Conservation (phyloP, 2,329 filamentous ascomycete genomes). For the Epichloe sp. region DNA sequence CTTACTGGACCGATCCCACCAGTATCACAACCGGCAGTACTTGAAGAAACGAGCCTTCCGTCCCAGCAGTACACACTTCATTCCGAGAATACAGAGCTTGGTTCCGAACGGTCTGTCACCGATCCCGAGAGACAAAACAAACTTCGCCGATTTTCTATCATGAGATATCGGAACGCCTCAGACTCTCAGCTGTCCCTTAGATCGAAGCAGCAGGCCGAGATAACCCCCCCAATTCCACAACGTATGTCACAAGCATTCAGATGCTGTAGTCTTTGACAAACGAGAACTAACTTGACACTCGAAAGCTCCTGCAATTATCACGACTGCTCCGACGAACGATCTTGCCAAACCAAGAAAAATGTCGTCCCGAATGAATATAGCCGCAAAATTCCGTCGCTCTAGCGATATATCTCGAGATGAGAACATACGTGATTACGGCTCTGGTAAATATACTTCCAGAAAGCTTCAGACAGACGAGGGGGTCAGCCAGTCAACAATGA, state of each 20-base stretch:
- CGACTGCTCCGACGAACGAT: slow-evolving; percentile 72
- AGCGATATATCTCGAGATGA: slow-evolving; percentile 30
- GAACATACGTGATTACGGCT: background rate
- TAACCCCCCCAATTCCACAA: slow-evolving; percentile 43
- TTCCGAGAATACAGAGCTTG: slow-evolving; percentile 32
- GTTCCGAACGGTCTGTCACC: background rate
- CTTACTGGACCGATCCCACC: slow-evolving; percentile 6
- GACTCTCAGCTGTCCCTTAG: slow-evolving; percentile 75
- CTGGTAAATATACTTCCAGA: background rate
- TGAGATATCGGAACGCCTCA: slow-evolving; percentile 83
- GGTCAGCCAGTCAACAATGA: slow-evolving; percentile 18
- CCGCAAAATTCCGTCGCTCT: slow-evolving; percentile 38
- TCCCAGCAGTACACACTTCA: slow-evolving; percentile 13
- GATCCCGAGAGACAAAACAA: slow-evolving; percentile 30
- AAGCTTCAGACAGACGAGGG: slow-evolving; percentile 12
- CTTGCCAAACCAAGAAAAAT: slow-evolving; percentile 40
- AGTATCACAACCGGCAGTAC: slow-evolving; percentile 5
- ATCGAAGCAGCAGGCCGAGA: slow-evolving; percentile 54
- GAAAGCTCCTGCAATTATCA: slow-evolving; percentile 68
- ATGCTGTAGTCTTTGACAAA: background rate
- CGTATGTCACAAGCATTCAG: slow-evolving; percentile 28
- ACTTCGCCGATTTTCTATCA: slow-evolving; percentile 52
- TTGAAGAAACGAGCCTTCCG: slow-evolving; percentile 7
- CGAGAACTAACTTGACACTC: background rate
- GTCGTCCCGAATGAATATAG: slow-evolving; percentile 39